These are phyloP conservation scores for Candida broadrunensis DNA, from an alignment of 805 yeast genomes.

Conservation along the genomic window DNA sequence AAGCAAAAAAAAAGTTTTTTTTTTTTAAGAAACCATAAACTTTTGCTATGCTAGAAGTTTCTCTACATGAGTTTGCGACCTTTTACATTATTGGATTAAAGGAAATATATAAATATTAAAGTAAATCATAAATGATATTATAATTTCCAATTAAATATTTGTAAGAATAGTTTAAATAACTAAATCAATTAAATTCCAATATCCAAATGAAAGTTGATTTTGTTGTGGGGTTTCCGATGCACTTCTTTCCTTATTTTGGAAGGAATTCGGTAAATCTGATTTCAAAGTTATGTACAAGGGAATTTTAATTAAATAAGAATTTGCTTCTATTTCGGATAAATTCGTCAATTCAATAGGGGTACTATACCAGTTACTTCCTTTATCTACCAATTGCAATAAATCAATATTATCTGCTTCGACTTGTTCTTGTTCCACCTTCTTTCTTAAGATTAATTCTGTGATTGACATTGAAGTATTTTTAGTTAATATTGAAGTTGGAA, in stretches of 20 bases:
- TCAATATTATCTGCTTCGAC: background rate
- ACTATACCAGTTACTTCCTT: constrained; percentile 33
- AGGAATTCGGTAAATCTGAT: constrained; percentile 1
- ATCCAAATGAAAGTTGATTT: constrained; percentile 7
- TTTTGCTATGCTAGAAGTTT: too few species aligned
- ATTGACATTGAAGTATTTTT: constrained; percentile 24
- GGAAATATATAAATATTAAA: too few species aligned
- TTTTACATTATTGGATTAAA: too few species aligned
- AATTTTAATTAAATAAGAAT: constrained; percentile 10
- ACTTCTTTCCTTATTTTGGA: background rate
- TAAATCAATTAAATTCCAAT: constrained; percentile 11
- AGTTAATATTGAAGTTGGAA: constrained; percentile 34
- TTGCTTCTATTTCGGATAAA: too few species aligned
- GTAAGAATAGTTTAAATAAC: too few species aligned
- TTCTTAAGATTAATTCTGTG: constrained; percentile 27
- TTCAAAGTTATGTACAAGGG: constrained; percentile 30
- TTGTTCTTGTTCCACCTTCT: background rate
- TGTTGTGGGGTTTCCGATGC: background rate
- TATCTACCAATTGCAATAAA: constrained; percentile 14
- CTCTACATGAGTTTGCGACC: too few species aligned
- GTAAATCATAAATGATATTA: too few species aligned
- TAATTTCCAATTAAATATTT: too few species aligned
- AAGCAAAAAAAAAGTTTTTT: too few species aligned
- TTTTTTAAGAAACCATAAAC: too few species aligned
- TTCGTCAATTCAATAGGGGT: constrained; percentile 24